Evolutionary conservation across 1,284 basidiomycete species (phyloP), one percentile per base, ranked within the genome.

Genomic region (Ganoderma lucidum): DNA sequence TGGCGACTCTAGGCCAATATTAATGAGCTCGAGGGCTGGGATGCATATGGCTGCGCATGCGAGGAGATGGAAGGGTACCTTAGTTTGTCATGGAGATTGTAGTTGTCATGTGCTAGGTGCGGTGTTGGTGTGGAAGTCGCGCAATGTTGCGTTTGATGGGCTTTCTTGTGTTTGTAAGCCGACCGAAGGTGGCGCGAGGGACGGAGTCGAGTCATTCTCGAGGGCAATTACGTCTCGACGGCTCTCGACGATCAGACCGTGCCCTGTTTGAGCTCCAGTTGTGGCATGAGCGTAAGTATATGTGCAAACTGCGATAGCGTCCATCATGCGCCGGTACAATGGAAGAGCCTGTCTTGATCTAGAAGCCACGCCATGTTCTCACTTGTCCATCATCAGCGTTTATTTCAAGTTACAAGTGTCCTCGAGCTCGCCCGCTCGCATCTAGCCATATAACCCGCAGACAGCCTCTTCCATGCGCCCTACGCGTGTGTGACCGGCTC

Each of bases 131-230:
- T 35, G 28, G 30, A 56, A 56, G 53, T 32, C 30, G n/a, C 45
- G n/a, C 19, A 48, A 48, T 48, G 45, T 48, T 55, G 32, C 55
- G 32, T 56, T 32, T 56, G 55, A 56, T 56, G 32, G 30, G 17
- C 23, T 56, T 23, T 56, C 15, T 56, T 35, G 15, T 56, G 53
- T 59, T 59, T 59, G 56, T 59, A n/a, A 61, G 59, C 59, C 15
- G n/a, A 4, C n/a, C n/a, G 59, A 41, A 48, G 19, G 15, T 17
- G 15, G 42, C 42, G 2, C 42, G 15, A 19, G 42, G 42, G 58
- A 39, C n/a, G n/a, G 9, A 23, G 28, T 68, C 71, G 71, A 72
- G 71, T 72, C 71, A 71, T 48, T 41, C 8, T 41, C 62, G 56
- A 42, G 51, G 39, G 67, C 61, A 45, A 71, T 71, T 67, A 67